phyloP scores from a whole-genome alignment of 306 rosid species.

The Begonia loranthoides region DNA sequence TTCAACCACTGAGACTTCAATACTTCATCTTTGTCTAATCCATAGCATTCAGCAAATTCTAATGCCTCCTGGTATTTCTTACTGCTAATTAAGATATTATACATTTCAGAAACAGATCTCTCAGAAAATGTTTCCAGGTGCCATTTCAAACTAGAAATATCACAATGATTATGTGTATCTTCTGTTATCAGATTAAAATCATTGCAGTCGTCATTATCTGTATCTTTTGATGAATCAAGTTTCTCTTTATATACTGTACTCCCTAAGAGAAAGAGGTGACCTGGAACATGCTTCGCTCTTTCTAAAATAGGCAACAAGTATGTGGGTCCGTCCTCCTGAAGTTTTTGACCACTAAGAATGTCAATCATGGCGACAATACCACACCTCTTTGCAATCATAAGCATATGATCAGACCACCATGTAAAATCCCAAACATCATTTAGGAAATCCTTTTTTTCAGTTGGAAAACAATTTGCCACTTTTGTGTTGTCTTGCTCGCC shows the following conservation, averaged over 20 bases:
- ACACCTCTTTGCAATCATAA: constrained; percentile 41
- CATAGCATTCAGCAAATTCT: constrained; percentile 61
- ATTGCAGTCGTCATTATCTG: constrained; percentile 22
- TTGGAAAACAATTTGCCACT: constrained; percentile 18
- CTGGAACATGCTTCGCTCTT: constrained; percentile 38
- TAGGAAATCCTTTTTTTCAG: constrained; percentile 17
- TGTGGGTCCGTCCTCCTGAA: constrained; percentile 43
- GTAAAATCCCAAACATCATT: constrained; percentile 58
- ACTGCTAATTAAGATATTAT: constrained; percentile 40
- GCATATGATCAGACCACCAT: constrained; percentile 85
- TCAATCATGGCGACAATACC: constrained; percentile 60
- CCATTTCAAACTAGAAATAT: constrained; percentile 62
- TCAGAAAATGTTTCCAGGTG: constrained; percentile 54
- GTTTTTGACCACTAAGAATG: constrained; percentile 45
- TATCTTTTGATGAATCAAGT: constrained; percentile 21
- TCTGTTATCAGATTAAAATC: constrained; percentile 40
- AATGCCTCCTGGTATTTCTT: constrained; percentile 58
- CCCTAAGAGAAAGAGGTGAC: constrained; percentile 56
- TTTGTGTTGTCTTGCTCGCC: constrained; percentile 26
- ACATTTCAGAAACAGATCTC: constrained; percentile 80
- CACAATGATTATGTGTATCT: constrained; percentile 34
- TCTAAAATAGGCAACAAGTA: constrained; percentile 65
- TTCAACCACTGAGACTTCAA: constrained; percentile 92
- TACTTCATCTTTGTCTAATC: constrained; percentile 73
- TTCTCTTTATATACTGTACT: constrained; percentile 31